Evolutionary conservation across 352 stramenopile genomes (phyloP).

Genomic region (Blastocystis sp.): DNA sequence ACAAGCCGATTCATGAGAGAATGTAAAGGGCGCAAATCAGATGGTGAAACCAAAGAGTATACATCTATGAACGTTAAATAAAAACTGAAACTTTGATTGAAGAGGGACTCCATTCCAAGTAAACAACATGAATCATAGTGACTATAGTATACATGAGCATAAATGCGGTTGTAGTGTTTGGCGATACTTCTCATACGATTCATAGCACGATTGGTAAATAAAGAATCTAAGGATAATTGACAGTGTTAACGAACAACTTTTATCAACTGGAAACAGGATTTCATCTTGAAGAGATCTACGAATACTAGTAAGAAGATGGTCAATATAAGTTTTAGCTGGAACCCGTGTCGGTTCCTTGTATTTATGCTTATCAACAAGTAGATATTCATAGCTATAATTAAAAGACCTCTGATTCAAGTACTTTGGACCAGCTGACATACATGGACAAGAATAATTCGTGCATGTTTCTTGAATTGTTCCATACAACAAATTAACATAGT

Average conservation of each 20-base stretch:
- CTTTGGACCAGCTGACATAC: constrained; percentile 16
- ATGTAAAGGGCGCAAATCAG: neutral
- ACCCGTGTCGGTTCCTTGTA: constrained; percentile 19
- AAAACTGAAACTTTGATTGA: constrained; percentile 23
- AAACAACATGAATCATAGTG: neutral
- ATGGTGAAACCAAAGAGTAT: constrained; percentile 3
- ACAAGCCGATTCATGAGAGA: constrained; percentile 4
- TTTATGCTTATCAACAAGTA: constrained; percentile 7
- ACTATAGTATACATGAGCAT: constrained; percentile 35
- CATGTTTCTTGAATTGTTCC: constrained; percentile 29
- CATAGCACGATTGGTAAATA: neutral
- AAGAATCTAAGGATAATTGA: neutral
- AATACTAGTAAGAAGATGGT: constrained; percentile 17
- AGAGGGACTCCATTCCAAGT: neutral
- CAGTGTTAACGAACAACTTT: neutral
- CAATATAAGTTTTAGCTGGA: constrained; percentile 38
- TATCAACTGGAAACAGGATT: neutral
- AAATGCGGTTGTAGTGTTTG: constrained; percentile 16
- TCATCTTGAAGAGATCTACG: neutral
- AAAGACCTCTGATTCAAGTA: neutral
- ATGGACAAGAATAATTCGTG: constrained; percentile 44
- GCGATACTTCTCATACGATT: neutral
- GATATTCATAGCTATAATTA: constrained; percentile 23
- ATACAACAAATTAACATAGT: constrained; percentile 53
- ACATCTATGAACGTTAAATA: constrained; percentile 8